Evolutionary conservation across 805 yeast species (phyloP), one percentile per base, ranked within the genome.

Genomic region (Wickerhamomyces queroliae): DNA sequence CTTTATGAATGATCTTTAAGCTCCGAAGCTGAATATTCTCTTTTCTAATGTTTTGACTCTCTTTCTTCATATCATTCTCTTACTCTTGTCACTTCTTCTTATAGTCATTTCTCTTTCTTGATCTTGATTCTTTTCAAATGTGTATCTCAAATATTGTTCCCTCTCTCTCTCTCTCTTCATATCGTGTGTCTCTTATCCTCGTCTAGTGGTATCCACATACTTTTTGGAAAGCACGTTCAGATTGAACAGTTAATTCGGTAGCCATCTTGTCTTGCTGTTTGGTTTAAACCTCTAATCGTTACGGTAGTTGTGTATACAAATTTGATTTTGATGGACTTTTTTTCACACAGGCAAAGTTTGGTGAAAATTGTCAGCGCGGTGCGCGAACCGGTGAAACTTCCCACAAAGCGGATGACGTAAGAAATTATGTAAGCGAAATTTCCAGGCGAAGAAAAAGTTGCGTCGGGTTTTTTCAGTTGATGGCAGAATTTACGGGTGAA

Each of bases 161-260:
- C 6, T 26, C 17, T 28, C 36, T 16, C 17, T 26, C 12, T 2
- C 7, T 28, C 38, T 9, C 24, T 32, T 20, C n/a, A 12, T 6
- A 10, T 22, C 7, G 22, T 16, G 21, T 23, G 12, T 11, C 16
- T 22, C 22, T 34, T 5, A 9, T n/a, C 9, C 24, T 17, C 18
- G 25, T 7, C 12, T 5, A 31, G 17, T n/a, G n/a, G n/a, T 8
- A 10, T 27, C 7, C 60, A 73, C 95, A 70, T 79, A 87, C 95
- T 95, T 93, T 93, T 83, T 93, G 99, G 96, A 84, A 93, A 89
- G 99, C 99, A 79, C 95, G 91, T 83, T 93, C 99, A 71, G 97
- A 85, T 84, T 93, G 99, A 80, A 93, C 99, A 74, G 96, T 91
- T 80, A 93, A 88, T 83, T 93, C 99, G 76, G 98, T 85, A 71